These are phyloP conservation scores for Mycena polygramma DNA, from an alignment of 768 basidiomycete genomes.

Conservation along the genomic window DNA sequence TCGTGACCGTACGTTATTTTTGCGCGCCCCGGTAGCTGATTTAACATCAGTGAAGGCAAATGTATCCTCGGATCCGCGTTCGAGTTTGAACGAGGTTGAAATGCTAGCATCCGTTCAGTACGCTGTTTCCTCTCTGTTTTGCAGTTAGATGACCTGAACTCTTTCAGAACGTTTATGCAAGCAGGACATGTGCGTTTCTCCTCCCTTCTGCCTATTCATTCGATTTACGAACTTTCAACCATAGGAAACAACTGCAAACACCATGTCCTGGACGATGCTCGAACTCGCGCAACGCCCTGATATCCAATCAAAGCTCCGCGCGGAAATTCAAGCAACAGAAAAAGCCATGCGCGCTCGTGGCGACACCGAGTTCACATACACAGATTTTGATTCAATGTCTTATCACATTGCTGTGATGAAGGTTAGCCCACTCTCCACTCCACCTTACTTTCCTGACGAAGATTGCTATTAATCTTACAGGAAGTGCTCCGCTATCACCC, in stretches of 20 bases:
- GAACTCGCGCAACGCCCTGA: conserved; percentile 71
- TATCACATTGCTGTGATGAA: conserved; percentile 64
- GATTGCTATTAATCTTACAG: conserved; percentile 43
- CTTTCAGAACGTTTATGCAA: conserved; percentile 24
- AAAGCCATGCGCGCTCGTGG: conserved; percentile 51
- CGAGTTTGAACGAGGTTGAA: conserved; percentile 38
- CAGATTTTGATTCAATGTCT: conserved; percentile 65
- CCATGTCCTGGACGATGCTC: conserved; percentile 71
- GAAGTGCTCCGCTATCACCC: conserved; percentile 70
- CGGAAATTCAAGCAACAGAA: conserved; percentile 62
- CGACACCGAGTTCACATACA: conserved; percentile 56
- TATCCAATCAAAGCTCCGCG: conserved; percentile 71
- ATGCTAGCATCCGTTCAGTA: conserved; percentile 55
- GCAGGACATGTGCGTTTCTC: conserved; percentile 23
- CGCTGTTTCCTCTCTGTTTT: neutral
- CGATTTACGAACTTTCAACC: conserved; percentile 43
- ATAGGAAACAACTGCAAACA: conserved; percentile 72
- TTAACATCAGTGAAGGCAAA: conserved; percentile 39
- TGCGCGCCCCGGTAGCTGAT: neutral
- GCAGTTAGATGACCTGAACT: neutral
- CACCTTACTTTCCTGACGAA: too few relatives aligned
- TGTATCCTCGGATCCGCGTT: conserved; percentile 32
- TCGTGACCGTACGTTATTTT: neutral
- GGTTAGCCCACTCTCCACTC: conserved; percentile 41
- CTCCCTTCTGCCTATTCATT: too few relatives aligned